Evolutionary conservation across 176 grass and related monocot genomes (phyloP).

Genomic region (Tuctoria greenei): DNA sequence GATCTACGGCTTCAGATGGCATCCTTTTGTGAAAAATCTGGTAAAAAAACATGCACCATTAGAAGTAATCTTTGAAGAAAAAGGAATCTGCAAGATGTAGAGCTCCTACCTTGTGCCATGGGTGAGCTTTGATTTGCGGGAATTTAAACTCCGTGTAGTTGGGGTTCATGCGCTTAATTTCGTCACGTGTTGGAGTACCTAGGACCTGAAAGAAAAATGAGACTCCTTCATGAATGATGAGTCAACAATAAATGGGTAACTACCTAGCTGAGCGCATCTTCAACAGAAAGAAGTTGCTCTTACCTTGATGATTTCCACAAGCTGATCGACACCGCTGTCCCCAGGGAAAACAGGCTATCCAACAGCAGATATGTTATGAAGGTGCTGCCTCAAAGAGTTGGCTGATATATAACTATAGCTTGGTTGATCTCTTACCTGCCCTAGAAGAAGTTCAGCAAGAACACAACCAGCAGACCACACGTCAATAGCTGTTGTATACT

Average conservation of each 20-base stretch:
- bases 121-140: slow-evolving; percentile 84
- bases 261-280: neutral
- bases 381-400: slow-evolving; percentile 31
- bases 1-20: slow-evolving; percentile 95
- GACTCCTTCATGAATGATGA: slow-evolving; percentile 12
- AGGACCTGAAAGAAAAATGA: slow-evolving; percentile 55
- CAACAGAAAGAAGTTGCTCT: neutral
- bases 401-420: slow-evolving; percentile 16
- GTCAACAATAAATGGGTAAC: slow-evolving; percentile 18
- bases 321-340: slow-evolving; percentile 79
- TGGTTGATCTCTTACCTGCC: slow-evolving; percentile 54
- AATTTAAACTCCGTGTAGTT: slow-evolving; percentile 85
- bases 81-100: neutral
- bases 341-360: slow-evolving; percentile 85
- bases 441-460: slow-evolving; percentile 83
- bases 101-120: slow-evolving; percentile 72
- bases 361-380: slow-evolving; percentile 40
- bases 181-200: slow-evolving; percentile 86
- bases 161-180: slow-evolving; percentile 93
- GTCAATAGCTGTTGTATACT: slow-evolving; percentile 88
- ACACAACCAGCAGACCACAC: slow-evolving; percentile 91
- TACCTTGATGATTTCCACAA: slow-evolving; percentile 94
- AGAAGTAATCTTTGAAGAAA: neutral
- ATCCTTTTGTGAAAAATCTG: slow-evolving; percentile 89
- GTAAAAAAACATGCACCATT: slow-evolving; percentile 20